Evolutionary conservation across 176 grass and related monocot species (phyloP).

Genomic region (Phoenix roebelenii): DNA sequence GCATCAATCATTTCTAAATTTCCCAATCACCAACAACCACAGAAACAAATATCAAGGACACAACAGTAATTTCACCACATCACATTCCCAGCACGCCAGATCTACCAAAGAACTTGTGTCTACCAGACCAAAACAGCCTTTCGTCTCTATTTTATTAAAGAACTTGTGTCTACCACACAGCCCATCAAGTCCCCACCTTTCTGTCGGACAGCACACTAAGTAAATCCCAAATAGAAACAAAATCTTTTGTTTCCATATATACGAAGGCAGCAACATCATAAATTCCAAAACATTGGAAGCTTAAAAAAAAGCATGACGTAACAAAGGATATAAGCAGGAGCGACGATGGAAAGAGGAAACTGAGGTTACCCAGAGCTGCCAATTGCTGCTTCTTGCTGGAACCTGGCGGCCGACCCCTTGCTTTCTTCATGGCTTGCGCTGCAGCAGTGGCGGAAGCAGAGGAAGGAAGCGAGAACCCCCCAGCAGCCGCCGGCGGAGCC

Average conservation of each 20-base stretch:
- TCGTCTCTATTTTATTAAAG: neutral
- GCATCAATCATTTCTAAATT: neutral
- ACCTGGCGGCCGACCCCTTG: constrained; percentile 55
- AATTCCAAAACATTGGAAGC: no score
- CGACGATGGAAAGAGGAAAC: constrained; percentile 1
- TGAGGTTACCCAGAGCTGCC: constrained; percentile 42
- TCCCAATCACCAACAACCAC: constrained; percentile 1
- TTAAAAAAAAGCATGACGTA: no score
- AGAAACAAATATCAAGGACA: neutral
- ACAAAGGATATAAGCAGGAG: neutral
- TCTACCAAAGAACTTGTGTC: constrained; percentile 18
- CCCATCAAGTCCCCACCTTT: no score
- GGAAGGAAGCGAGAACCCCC: constrained; percentile 24
- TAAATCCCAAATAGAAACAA: no score
- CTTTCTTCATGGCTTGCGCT: constrained; percentile 42
- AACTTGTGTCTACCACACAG: constrained; percentile 16
- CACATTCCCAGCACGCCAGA: constrained; percentile 11
- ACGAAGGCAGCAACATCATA: no score
- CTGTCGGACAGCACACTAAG: no score
- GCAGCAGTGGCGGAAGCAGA: constrained; percentile 13
- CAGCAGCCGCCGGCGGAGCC: neutral
- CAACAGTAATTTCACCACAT: constrained; percentile 20
- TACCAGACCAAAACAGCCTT: constrained; percentile 11
- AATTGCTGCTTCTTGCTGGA: constrained; percentile 84
- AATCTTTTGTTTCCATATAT: no score